Evolutionary conservation across 2,329 filamentous ascomycete genomes (phyloP), one percentile per base, ranked within the genome.

Genomic region (Beauveria sp.): DNA sequence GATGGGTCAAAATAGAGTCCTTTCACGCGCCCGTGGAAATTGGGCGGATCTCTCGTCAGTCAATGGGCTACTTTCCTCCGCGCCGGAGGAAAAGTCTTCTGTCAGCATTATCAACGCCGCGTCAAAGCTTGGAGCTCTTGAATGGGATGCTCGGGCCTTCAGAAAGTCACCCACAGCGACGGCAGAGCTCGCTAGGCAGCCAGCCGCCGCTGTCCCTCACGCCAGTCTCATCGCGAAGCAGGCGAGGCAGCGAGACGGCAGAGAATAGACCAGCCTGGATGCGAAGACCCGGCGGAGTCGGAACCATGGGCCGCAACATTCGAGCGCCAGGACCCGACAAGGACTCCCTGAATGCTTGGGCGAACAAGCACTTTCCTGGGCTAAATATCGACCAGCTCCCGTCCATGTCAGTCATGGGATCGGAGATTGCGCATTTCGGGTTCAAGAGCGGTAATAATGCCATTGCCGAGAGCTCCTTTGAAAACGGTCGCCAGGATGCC

Each of bases 11-110:
- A 34, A 81, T 97, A 28, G 90, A 93, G 64, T 88, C 86, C 24
- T 77, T 80, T 54, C 73, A 76, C 18, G 81, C 86, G 26, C 87
- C 91, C 1, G 86, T 95, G 26, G 90, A 97, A 72, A 95, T 99
- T 66, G 91, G 87, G 18, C 86, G 95, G 34, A 85, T 98, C 62
- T 86, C 91, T 24, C 86, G 90, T 62, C 86, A 87, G 74, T 83
- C 88, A 2, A 81, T 97, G 50, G 93, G 93, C 26, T 98, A 93
- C 75, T 98, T 98, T 70, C 93, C 93, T 3, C 93, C 93, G 8
- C 85, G 92, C 22, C 82, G 92, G 70, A 91, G 93, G 85, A 95
- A 95, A 86, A 95, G 89, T 65, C 75, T 84, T 10, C 79, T 82
- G 58, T 89, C 89, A 3, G 81, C 85, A 16, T 66, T 86, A 57